Evolutionary conservation across 495 filamentous ascomycete species (phyloP).

Genomic region (Umbilicaria muhlenbergii): DNA sequence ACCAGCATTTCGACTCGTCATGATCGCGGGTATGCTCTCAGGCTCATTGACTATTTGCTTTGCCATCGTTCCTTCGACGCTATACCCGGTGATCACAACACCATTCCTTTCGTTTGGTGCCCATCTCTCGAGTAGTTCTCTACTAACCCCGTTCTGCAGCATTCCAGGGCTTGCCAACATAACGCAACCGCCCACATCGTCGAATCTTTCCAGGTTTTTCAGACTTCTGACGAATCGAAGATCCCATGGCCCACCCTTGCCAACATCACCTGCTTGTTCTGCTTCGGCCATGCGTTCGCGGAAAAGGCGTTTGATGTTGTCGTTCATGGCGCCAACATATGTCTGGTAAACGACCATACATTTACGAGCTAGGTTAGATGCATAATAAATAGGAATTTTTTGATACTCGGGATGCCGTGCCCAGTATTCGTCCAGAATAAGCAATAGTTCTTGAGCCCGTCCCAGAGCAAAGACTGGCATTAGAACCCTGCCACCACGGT

Average conservation of each 20-base stretch:
- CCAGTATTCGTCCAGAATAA: conserved; percentile 98
- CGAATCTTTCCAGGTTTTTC: conserved; percentile 85
- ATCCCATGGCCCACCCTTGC: conserved; percentile 85
- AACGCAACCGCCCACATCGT: conserved; percentile 88
- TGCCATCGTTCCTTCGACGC: conserved; percentile 96
- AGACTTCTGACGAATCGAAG: conserved; percentile 82
- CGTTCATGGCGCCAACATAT: conserved; percentile 94
- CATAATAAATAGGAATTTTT: conserved; percentile 90
- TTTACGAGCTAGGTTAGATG: conserved; percentile 79
- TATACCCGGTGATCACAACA: conserved; percentile 94
- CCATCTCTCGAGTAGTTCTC: conserved; percentile 88
- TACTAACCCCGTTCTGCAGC: conserved; percentile 86
- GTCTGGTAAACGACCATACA: conserved; percentile 99
- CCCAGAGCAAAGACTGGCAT: conserved; percentile 95
- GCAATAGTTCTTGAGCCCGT: conserved; percentile 77
- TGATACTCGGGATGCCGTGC: conserved; percentile 69
- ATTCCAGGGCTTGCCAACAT: conserved; percentile 97
- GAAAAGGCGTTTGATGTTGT: conserved; percentile 89
- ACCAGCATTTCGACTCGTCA: conserved; percentile 48
- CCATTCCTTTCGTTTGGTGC: conserved; percentile 90
- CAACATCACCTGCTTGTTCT: conserved; percentile 52
- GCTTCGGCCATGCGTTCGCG: conserved; percentile 75
- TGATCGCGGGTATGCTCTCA: conserved; percentile 81
- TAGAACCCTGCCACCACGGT: conserved; percentile 78
- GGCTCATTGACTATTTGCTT: conserved; percentile 88